Evolutionary conservation across 1,284 basidiomycete species (phyloP), one percentile per base, ranked within the genome.

Genomic region (Naganishia sp.): DNA sequence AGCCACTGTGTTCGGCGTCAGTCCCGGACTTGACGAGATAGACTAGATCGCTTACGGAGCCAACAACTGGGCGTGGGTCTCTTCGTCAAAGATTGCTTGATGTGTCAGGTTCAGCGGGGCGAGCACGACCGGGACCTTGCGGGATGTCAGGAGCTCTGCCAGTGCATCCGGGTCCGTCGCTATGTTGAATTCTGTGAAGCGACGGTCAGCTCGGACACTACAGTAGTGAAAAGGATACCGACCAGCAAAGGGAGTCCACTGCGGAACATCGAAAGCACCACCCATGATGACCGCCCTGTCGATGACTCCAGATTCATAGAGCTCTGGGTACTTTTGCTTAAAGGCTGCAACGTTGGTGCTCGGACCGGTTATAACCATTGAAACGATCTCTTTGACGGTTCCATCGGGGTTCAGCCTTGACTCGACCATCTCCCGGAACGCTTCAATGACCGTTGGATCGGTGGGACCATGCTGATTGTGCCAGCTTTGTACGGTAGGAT

Each of bases 201-300:
- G 17, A 25, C 23, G 15, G 31, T 47, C 6, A 35, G 32, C 43
- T 31, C 23, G 18, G 49, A 43, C n/a, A 2, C 2, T 18, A 52
- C 25, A 39, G 47, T 25, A 21, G 25, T 7, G 6, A 32, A 25
- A n/a, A 35, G n/a, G n/a, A 52, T n/a, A 64, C 63, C 21, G n/a
- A 65, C 63, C 63, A 13, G 62, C 66, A 47, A 47, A 67, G 6
- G 66, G 66, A 9, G 66, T 67, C 66, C 66, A 67, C 35, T 67
- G 66, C 18, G 66, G 66, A 28, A 67, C 46, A 45, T 43, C 62
- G 41, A 67, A 61, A 3, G 66, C 61, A 13, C 66, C 66, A 35
- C 66, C 66, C 66, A 67, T 67, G 32, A 67, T 43, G 10, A 67
- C 55, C 31, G 55, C 61, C 41, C 41, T 45, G n/a, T 67, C 66